Evolutionary conservation across 352 stramenopile species (phyloP), one percentile per base, ranked within the genome.

Genomic region (Blastocystis sp.): DNA sequence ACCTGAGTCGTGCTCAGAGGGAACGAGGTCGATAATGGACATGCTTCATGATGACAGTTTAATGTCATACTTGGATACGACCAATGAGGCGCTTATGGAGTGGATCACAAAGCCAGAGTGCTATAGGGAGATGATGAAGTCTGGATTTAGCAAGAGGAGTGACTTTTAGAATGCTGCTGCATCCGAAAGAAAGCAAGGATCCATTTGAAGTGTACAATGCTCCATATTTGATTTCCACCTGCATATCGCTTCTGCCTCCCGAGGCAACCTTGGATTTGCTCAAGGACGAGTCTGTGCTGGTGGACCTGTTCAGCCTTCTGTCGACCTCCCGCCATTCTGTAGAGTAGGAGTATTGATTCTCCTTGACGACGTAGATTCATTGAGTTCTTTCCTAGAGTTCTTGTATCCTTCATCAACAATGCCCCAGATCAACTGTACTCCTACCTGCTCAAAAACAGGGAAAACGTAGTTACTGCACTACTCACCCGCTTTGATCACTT

Each of bases 181-280:
- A 17, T 11, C 17, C 21, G 21, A 11, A 19, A 21, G 21, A 69
- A 42, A 17, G 14, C 19, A 76, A n/a, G 10, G 65, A 76, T 42
- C 24, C 43, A 28, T 76, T 76, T 42, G 24, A 19, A 14, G 38
- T 11, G 6, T 76, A 76, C n/a, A 76, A 76, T n/a, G 65, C 65
- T 19, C 65, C 65, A 43, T 76, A 76, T 76, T 42, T 76, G 11
- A 38, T 38, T 28, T 9, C 24, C 4, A 24, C 9, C 34, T 76
- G 65, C 43, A 19, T 48, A 7, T 48, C 24, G 10, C 9, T 76
- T 76, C 24, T 28, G 9, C 24, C 65, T 59, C 9, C 9, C 6
- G n/a, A 43, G 19, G 21, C 43, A 59, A 21, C 52, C 9, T 7
- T 54, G 14, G 65, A 54, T 76, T 42, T 76, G 4, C 52, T 42